phyloP scores from a whole-genome alignment of 2,329 filamentous ascomycete genomes.

The Aspergillus nomiae region DNA sequence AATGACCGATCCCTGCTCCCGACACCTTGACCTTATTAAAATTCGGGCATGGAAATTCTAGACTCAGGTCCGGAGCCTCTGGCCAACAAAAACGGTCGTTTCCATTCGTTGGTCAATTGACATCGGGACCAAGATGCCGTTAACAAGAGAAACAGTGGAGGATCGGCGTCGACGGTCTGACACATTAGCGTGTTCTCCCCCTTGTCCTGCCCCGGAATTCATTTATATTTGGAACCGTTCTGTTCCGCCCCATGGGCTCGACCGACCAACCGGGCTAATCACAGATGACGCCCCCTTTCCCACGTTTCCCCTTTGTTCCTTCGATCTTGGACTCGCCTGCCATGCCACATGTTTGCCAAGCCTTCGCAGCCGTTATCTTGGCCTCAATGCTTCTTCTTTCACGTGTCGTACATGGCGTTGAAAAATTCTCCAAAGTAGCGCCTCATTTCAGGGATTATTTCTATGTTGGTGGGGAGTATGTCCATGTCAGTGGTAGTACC shows the following conservation, averaged over 20 bases:
- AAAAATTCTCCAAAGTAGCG: not conserved
- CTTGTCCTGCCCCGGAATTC: slow-evolving; percentile 3
- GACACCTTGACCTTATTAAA: not conserved
- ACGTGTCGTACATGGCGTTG: not conserved
- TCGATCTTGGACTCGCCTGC: not conserved
- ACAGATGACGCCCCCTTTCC: not conserved
- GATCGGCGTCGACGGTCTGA: not conserved
- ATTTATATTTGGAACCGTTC: not conserved
- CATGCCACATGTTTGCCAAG: not conserved
- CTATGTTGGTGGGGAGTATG: not conserved
- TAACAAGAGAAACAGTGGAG: not conserved
- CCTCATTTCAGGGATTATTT: not conserved
- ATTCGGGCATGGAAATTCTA: not conserved
- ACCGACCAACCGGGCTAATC: not conserved
- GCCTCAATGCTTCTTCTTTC: not conserved
- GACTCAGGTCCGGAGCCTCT: not conserved
- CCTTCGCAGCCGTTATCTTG: not conserved
- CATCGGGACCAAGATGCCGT: not conserved
- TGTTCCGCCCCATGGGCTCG: not conserved
- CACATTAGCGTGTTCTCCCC: not conserved
- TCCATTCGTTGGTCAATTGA: not conserved
- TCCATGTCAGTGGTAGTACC: not conserved
- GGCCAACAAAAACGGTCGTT: not conserved
- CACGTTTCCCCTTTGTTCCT: not conserved
- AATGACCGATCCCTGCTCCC: no score